Conservation (phyloP, 169 alveolate genomes). For the Condylostoma magnum region DNA sequence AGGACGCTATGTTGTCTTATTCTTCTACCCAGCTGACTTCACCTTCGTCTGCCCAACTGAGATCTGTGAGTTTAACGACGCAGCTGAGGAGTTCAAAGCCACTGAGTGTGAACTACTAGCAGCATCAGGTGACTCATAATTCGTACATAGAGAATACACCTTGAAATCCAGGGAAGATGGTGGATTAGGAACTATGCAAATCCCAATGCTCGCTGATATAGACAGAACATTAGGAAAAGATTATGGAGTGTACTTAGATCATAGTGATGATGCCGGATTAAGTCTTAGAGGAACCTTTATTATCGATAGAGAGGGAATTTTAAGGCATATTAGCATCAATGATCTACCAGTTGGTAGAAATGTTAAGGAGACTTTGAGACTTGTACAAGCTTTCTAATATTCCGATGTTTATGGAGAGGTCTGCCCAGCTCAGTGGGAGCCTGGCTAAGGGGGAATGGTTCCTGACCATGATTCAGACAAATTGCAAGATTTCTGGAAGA, state of each 20-base stretch:
- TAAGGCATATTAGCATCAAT: constrained; percentile 94
- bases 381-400: constrained; percentile 95
- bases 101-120: constrained; percentile 89
- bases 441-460: constrained; percentile 95
- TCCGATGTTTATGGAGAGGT: constrained; percentile 97
- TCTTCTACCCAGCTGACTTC: constrained; percentile 99
- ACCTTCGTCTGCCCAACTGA: constrained; percentile 99
- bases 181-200: constrained; percentile 96
- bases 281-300: constrained; percentile 98
- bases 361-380: constrained; percentile 94
- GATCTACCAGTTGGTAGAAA: constrained; percentile 99
- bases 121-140: constrained; percentile 96
- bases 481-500: constrained; percentile 63
- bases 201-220: constrained; percentile 94
- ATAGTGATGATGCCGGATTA: constrained; percentile 86
- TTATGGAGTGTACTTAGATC: constrained; percentile 84
- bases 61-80: constrained; percentile 93
- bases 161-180: constrained; percentile 94
- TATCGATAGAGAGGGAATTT: constrained; percentile 95
- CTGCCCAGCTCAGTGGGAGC: constrained; percentile 98
- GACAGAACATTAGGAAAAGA: constrained; percentile 86
- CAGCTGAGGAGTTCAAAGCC: constrained; percentile 91
- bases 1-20: constrained; percentile 95
- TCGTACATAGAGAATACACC: constrained; percentile 96
- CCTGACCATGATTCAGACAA: constrained; percentile 92